These are phyloP conservation scores for Aspergillus aculeatus DNA, from an alignment of 2,329 filamentous ascomycete genomes.

Conservation along the genomic window DNA sequence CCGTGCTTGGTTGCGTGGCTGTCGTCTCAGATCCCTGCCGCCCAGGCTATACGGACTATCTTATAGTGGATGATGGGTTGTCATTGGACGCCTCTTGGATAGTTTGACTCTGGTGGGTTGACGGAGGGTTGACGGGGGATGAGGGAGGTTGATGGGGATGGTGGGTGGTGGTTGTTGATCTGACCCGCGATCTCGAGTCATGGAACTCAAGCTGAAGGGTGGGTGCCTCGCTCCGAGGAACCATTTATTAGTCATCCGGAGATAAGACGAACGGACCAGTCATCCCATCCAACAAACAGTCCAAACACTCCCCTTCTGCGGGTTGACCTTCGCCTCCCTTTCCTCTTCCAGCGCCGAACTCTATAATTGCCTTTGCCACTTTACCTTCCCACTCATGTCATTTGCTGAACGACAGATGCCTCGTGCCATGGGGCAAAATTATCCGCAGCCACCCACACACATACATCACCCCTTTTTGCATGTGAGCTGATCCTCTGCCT, in stretches of 20 bases:
- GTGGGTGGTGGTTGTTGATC: not conserved
- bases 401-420: not conserved
- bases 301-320: too few relatives aligned
- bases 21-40: constrained; percentile 4
- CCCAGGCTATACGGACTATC: not conserved
- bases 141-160: not conserved
- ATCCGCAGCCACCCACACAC: not conserved
- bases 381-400: not conserved
- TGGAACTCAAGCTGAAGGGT: too few relatives aligned
- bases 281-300: not conserved
- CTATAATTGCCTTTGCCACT: not conserved
- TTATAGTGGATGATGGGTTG: not conserved
- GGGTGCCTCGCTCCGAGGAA: not conserved
- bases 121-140: not conserved
- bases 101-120: not conserved
- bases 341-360: not conserved
- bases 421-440: not conserved
- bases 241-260: not conserved
- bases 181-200: too few relatives aligned
- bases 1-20: constrained; percentile 6
- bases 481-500: constrained; percentile 2
- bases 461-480: not conserved
- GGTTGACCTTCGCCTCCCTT: not conserved
- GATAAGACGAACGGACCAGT: not conserved
- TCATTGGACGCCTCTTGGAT: constrained; percentile 4